A percentile compares a stretch with the other conserved stretches of the same genome.
phyloP scores from a whole-genome alignment of 1,284 basidiomycete genomes.

The Sporisorium iseilematis-ciliati region DNA sequence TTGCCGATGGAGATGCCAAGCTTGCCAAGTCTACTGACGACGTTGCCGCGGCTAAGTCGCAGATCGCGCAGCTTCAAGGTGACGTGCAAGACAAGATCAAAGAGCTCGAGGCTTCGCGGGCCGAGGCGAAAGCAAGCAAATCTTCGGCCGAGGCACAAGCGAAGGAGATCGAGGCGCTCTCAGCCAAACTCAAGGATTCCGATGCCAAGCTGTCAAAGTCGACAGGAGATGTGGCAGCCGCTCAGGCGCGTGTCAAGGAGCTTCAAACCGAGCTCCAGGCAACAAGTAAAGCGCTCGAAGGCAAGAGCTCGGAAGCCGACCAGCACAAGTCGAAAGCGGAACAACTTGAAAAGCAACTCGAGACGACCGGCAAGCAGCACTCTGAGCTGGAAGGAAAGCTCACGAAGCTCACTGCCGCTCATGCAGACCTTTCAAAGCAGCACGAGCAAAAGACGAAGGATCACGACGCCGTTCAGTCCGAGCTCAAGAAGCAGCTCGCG shows the following conservation, averaged over 20 bases:
- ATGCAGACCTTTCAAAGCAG: slow-evolving; percentile 23
- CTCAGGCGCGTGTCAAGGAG: slow-evolving; percentile 13
- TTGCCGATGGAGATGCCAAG: slow-evolving; percentile 17
- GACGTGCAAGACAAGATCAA: slow-evolving; percentile 13
- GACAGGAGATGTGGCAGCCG: not conserved
- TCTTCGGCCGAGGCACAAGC: slow-evolving; percentile 6
- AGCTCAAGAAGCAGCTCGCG: slow-evolving; percentile 32
- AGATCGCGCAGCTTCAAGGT: slow-evolving; percentile 16
- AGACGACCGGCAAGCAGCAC: slow-evolving; percentile 14
- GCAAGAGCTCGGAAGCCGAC: slow-evolving; percentile 14
- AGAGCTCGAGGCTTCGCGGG: slow-evolving; percentile 19
- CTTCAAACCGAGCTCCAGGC: slow-evolving; percentile 13
- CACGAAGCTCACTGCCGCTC: slow-evolving; percentile 17
- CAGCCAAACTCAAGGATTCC: slow-evolving; percentile 11
- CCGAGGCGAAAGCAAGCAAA: slow-evolving; percentile 17
- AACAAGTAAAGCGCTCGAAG: slow-evolving; percentile 10
- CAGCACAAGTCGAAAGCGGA: slow-evolving; percentile 16
- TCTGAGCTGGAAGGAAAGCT: slow-evolving; percentile 20
- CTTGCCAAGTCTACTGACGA: slow-evolving; percentile 15
- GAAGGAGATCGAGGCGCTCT: slow-evolving; percentile 9
- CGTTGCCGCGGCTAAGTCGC: slow-evolving; percentile 12
- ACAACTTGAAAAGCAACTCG: slow-evolving; percentile 29
- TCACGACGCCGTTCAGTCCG: slow-evolving; percentile 20
- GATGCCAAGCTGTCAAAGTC: slow-evolving; percentile 12
- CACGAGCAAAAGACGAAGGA: slow-evolving; percentile 28